Evolutionary conservation across 805 yeast genomes (phyloP).

Genomic region (Candida maris): DNA sequence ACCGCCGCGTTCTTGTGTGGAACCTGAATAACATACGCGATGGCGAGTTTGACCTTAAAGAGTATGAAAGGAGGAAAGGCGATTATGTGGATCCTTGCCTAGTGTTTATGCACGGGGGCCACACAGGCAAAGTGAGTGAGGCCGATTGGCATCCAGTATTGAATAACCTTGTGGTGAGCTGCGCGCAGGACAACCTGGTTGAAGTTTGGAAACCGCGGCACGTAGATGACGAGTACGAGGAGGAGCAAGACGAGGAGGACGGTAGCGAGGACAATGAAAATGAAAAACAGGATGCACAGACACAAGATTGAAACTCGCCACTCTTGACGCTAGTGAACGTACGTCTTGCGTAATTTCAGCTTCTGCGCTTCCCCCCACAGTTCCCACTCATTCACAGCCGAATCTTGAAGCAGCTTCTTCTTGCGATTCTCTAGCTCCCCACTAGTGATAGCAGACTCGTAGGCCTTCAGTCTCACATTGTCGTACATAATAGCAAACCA

Average conservation of each 20-base stretch:
- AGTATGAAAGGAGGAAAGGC: slow-evolving; percentile 48
- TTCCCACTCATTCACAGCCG: slow-evolving; percentile 37
- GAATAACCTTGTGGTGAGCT: slow-evolving; percentile 56
- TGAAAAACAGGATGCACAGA: slow-evolving; percentile 27
- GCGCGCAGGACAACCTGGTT: slow-evolving; percentile 71
- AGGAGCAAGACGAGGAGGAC: slow-evolving; percentile 40
- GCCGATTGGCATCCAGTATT: slow-evolving; percentile 63
- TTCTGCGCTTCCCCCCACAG: slow-evolving; percentile 14
- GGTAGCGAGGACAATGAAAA: slow-evolving; percentile 28
- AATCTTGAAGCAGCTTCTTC: slow-evolving; percentile 32
- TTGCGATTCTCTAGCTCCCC: slow-evolving; percentile 24
- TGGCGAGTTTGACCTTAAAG: slow-evolving; percentile 50
- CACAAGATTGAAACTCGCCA: not conserved
- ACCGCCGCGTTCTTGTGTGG: slow-evolving; percentile 73
- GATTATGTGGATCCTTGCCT: slow-evolving; percentile 73
- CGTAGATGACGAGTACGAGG: slow-evolving; percentile 35
- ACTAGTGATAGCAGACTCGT: slow-evolving; percentile 22
- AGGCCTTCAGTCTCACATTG: slow-evolving; percentile 35
- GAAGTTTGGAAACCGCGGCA: slow-evolving; percentile 74
- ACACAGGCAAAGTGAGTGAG: slow-evolving; percentile 65
- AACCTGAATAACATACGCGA: slow-evolving; percentile 59
- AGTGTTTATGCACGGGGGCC: slow-evolving; percentile 82
- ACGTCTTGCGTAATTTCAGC: not conserved
- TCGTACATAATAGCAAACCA: slow-evolving; percentile 33
- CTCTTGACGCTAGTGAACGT: too few species aligned